These are phyloP conservation scores for Cladobotryum protrusum DNA, from an alignment of 2,329 filamentous ascomycete species.

Conservation along the genomic window DNA sequence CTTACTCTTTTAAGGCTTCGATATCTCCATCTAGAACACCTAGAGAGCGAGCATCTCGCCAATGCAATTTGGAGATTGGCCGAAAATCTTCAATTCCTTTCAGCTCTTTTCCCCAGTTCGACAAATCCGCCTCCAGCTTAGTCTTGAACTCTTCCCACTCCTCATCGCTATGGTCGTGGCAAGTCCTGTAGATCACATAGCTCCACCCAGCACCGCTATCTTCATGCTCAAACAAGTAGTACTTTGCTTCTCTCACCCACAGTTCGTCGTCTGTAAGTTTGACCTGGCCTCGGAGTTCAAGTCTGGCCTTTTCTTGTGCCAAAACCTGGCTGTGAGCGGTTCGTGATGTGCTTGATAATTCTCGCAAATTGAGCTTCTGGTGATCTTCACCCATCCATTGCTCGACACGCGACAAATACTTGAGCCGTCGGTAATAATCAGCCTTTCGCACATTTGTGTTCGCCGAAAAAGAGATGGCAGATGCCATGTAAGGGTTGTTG, in stretches of 20 bases:
- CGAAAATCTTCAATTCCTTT: conserved; percentile 10
- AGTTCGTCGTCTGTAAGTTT: neutral
- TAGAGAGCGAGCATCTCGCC: conserved; percentile 17
- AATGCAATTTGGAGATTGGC: conserved; percentile 15
- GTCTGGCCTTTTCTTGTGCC: conserved; percentile 3
- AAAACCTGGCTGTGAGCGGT: conserved; percentile 3
- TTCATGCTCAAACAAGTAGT: neutral
- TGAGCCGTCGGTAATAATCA: conserved; percentile 11
- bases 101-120: conserved; percentile 20
- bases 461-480: conserved; percentile 10
- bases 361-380: neutral
- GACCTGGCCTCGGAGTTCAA: conserved; percentile 14
- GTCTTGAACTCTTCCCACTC: conserved; percentile 21
- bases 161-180: conserved; percentile 14
- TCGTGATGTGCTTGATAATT: neutral
- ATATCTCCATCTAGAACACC: conserved; percentile 15
- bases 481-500: conserved; percentile 5
- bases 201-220: conserved; percentile 14
- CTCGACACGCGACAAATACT: conserved; percentile 10
- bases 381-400: conserved; percentile 1
- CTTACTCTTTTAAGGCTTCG: conserved; percentile 18
- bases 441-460: conserved; percentile 8
- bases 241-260: conserved; percentile 4
- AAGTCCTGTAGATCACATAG: conserved; percentile 20
- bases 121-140: conserved; percentile 20